Base-by-base conservation (phyloP, 2,329 filamentous ascomycete genomes). In the Aspergillus latus region DNA sequence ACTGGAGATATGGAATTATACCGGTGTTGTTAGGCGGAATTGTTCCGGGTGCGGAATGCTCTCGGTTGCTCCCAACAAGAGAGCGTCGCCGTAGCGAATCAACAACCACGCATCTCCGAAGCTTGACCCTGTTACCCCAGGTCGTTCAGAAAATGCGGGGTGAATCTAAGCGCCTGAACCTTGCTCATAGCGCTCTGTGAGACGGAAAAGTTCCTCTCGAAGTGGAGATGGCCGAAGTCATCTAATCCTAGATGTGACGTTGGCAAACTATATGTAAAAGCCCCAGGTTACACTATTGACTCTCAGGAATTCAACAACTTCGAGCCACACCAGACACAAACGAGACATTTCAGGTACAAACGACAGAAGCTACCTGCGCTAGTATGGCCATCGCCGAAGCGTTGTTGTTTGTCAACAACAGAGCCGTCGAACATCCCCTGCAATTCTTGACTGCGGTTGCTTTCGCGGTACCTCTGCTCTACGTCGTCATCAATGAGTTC, bases 401-500 rank as follows among this genome's bases (percentile, higher is more conserved):
- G 8, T 30, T 72, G 11, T 60, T 59, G 3, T 53, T 61, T 10
- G 26, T 72, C 15, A 65, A 69, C 34, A 30, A 49, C 37, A 58
- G 49, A 9, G 36, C 62, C 9, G 26, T 65, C 4, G 30, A 65
- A 26, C 56, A 58, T 34, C 66, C 66, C 15, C 52, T 62, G 44
- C 67, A 62, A 26, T 64, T 62, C 2, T 44, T 69, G 30, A 59
- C 59, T 7, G 40, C 64, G 32, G 48, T 61, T 2, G 30, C 49
- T 2, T 5, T 72, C 49, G 5, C 69, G 9, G 60, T 72, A 1
- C 74, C 78, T 0, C 45, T 78, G 30, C 56, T 78, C 47, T 82
- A 82, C 64, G 59, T 83, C 51, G 57, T 82, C 16, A 52, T 76
- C 58, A 82, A 82, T 59, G 80, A 83, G 58, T 67, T 80, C n/a